phyloP scores from a whole-genome alignment of 495 filamentous ascomycete species.

The Penicillium subrubescens region DNA sequence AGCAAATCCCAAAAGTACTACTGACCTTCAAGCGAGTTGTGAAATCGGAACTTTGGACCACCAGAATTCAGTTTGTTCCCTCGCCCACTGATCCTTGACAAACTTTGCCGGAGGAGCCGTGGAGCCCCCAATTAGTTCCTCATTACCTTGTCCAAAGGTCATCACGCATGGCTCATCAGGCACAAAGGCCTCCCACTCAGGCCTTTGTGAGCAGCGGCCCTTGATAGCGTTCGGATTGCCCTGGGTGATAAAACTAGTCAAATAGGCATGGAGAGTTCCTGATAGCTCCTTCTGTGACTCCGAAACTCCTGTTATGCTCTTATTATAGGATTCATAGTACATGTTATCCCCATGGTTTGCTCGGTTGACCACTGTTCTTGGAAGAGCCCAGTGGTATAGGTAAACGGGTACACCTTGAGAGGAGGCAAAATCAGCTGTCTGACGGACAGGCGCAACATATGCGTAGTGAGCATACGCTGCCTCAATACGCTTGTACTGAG shows the following conservation, averaged over 20 bases:
- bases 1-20: neutral
- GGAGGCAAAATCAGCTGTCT: conserved; percentile 57
- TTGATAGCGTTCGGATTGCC: conserved; percentile 52
- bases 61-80: conserved; percentile 60
- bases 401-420: conserved; percentile 47
- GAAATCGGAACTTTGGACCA: conserved; percentile 44
- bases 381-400: conserved; percentile 61
- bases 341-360: conserved; percentile 65
- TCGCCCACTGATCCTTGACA: conserved; percentile 45
- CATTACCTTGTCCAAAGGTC: conserved; percentile 64
- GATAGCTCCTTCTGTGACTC: conserved; percentile 50
- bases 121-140: conserved; percentile 53
- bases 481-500: conserved; percentile 61
- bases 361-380: conserved; percentile 44
- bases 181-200: conserved; percentile 33
- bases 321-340: conserved; percentile 57
- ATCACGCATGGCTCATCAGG: conserved; percentile 32
- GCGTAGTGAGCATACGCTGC: conserved; percentile 68
- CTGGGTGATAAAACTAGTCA: conserved; percentile 55
- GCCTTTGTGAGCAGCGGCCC: conserved; percentile 32
- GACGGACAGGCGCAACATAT: conserved; percentile 65
- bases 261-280: conserved; percentile 56
- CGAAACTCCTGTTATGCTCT: conserved; percentile 38
- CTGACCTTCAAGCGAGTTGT: conserved; percentile 25
- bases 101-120: conserved; percentile 47